Percentiles rank a stretch among this genome's conserved stretches.
phyloP scores from a whole-genome alignment of 2,329 filamentous ascomycete genomes.

The Dactylella cylindrospora region DNA sequence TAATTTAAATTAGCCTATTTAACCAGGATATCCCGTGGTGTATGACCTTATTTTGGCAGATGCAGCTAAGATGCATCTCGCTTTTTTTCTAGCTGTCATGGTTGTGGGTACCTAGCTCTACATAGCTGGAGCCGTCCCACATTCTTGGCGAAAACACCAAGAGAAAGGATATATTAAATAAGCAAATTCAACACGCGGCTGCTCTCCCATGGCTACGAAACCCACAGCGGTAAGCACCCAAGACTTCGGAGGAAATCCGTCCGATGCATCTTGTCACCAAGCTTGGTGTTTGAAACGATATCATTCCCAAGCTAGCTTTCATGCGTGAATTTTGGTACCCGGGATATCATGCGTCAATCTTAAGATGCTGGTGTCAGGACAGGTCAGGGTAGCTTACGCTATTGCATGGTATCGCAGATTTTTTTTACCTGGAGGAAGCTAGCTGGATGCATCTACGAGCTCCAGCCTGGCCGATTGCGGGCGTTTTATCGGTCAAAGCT shows the following conservation, averaged over 20 bases:
- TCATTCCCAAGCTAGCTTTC: background rate
- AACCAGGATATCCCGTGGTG: constrained; percentile 17
- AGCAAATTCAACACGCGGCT: too few species aligned
- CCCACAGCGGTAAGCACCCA: too few species aligned
- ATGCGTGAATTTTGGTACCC: constrained; percentile 20
- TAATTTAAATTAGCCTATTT: constrained; percentile 22
- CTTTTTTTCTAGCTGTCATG: too few species aligned
- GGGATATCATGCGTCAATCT: constrained; percentile 19
- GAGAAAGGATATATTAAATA: too few species aligned
- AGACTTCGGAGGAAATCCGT: constrained; percentile 20
- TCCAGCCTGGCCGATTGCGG: constrained; percentile 3
- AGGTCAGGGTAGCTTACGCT: constrained; percentile 1
- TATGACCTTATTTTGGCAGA: constrained; percentile 18
- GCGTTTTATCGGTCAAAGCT: background rate
- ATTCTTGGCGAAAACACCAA: too few species aligned
- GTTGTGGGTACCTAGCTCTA: too few species aligned
- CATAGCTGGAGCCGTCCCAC: too few species aligned
- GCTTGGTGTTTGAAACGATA: background rate
- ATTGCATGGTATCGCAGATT: background rate
- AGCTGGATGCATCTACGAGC: constrained; percentile 5
- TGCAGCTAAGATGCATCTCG: constrained; percentile 11
- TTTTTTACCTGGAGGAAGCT: background rate
- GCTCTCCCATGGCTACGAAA: too few species aligned
- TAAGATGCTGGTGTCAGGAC: too few species aligned
- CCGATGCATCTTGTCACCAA: constrained; percentile 7